phyloP scores from a whole-genome alignment of 169 alveolate species.

The Toxoplasma gondii region DNA sequence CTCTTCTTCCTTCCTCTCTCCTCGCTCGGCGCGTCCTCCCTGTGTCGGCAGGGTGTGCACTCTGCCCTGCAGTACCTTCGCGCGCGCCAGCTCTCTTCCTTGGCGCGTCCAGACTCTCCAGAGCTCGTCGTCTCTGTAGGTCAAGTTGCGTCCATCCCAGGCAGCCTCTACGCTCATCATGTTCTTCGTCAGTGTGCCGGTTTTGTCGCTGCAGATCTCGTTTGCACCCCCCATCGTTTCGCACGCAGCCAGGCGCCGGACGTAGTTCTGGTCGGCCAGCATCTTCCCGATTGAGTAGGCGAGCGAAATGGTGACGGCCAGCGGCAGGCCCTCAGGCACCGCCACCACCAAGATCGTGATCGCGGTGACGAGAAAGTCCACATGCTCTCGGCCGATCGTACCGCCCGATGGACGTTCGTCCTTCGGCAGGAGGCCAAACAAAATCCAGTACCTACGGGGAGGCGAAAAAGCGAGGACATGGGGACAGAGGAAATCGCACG shows the following conservation, averaged over 20 bases:
- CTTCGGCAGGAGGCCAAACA: not conserved
- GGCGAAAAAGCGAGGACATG: not conserved
- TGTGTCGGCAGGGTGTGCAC: not conserved
- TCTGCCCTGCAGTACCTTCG: not conserved
- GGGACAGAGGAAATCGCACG: not conserved
- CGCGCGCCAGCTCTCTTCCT: not conserved
- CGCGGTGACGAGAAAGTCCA: constrained; percentile 73
- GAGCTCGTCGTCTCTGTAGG: not conserved
- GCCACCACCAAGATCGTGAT: constrained; percentile 88
- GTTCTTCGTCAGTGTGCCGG: constrained; percentile 92
- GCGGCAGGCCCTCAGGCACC: constrained; percentile 94
- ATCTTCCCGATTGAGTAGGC: constrained; percentile 87
- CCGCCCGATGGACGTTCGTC: constrained; percentile 15
- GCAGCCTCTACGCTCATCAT: constrained; percentile 81
- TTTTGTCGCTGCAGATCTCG: constrained; percentile 91
- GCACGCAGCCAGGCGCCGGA: constrained; percentile 83
- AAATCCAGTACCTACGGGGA: constrained; percentile 48
- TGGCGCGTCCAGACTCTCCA: not conserved
- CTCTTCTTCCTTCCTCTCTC: not conserved
- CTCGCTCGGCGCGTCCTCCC: not conserved
- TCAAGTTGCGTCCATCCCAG: constrained; percentile 36
- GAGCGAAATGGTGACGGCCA: constrained; percentile 91
- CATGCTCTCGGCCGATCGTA: constrained; percentile 40
- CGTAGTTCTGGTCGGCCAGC: constrained; percentile 77
- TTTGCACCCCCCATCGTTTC: constrained; percentile 96